These are phyloP conservation scores for Lactuca saligna DNA, from an alignment of 129 eudicot species.

Conservation along the genomic window DNA sequence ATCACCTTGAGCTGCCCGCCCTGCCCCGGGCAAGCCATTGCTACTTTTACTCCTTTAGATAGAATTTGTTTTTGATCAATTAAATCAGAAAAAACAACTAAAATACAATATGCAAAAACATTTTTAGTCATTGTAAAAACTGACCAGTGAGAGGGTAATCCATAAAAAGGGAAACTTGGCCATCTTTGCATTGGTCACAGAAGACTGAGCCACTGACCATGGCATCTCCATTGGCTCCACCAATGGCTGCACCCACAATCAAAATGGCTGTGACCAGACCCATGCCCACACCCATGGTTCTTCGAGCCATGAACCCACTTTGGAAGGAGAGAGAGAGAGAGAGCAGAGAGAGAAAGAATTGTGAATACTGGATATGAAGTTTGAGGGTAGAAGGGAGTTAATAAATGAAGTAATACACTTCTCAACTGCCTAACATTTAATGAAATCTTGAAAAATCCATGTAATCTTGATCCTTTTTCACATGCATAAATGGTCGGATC, in stretches of 20 bases:
- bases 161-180: conserved; percentile 60
- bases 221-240: conserved; percentile 64
- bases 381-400: conserved; percentile 36
- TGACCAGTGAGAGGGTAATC: conserved; percentile 84
- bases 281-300: conserved; percentile 26
- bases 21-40: conserved; percentile 72
- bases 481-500: conserved; percentile 27
- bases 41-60: conserved; percentile 61
- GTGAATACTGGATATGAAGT: conserved; percentile 28
- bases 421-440: conserved; percentile 37
- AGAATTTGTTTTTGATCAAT: background rate
- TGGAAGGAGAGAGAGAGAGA: conserved; percentile 20
- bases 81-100: background rate
- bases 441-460: conserved; percentile 34
- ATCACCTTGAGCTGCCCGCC: conserved; percentile 45
- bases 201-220: conserved; percentile 87
- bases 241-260: conserved; percentile 60
- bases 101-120: too few relatives aligned
- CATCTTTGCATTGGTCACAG: conserved; percentile 98
- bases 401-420: conserved; percentile 36
- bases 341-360: conserved; percentile 10
- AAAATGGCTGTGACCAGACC: conserved; percentile 43
- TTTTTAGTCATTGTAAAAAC: background rate
- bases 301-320: conserved; percentile 50
- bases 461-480: conserved; percentile 33